Evolutionary conservation across 176 grass and related monocot genomes (phyloP).

Genomic region (Eremochloa ophiuroides): DNA sequence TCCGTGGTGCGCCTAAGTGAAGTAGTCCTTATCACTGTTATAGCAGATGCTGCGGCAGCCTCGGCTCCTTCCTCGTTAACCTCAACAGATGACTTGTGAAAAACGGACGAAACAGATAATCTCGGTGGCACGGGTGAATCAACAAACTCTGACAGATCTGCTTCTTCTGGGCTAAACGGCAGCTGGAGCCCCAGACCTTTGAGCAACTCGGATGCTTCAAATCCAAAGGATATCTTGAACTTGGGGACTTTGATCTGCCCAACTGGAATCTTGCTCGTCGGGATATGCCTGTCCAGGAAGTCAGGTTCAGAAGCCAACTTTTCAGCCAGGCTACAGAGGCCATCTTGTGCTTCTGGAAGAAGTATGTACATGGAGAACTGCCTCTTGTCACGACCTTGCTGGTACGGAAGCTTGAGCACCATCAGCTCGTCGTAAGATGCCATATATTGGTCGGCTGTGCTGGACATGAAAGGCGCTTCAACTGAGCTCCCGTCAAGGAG

Average conservation of each 20-base stretch:
- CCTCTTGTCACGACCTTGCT: conserved; percentile 58
- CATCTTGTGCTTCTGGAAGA: conserved; percentile 49
- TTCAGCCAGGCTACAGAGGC: conserved; percentile 50
- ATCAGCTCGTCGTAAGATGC: conserved; percentile 39
- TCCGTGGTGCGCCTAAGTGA: not conserved
- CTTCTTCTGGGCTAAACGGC: conserved; percentile 46
- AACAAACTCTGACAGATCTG: conserved; percentile 53
- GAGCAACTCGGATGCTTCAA: conserved; percentile 49
- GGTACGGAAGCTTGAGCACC: conserved; percentile 69
- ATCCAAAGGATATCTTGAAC: conserved; percentile 76
- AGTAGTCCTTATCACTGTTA: not conserved
- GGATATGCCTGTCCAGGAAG: conserved; percentile 53
- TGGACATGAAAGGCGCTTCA: conserved; percentile 67
- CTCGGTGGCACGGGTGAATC: conserved; percentile 22
- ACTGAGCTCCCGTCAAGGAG: too few species aligned
- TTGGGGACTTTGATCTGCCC: conserved; percentile 61
- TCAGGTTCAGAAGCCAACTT: conserved; percentile 45
- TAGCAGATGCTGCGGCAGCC: conserved; percentile 48
- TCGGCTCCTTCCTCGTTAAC: conserved; percentile 86
- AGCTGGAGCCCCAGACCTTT: conserved; percentile 52
- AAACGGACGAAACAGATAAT: conserved; percentile 45
- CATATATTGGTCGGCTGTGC: conserved; percentile 38
- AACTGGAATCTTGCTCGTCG: conserved; percentile 39
- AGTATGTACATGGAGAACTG: too few species aligned
- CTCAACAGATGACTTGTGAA: conserved; percentile 66